phyloP scores from a whole-genome alignment of 1,284 basidiomycete species.

The Heimioporus punctisporus region DNA sequence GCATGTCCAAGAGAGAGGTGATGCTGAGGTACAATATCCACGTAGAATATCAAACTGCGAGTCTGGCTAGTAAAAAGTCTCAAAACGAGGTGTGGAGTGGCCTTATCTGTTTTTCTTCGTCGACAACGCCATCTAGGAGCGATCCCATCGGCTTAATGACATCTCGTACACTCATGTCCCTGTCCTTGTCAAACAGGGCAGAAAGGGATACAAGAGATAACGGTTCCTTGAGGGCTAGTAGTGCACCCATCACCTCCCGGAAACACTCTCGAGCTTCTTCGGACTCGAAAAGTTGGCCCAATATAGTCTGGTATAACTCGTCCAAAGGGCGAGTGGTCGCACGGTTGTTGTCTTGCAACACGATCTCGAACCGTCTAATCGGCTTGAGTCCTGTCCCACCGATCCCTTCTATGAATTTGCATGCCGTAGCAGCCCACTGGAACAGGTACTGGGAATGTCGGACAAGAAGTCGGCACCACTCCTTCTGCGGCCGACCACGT shows the following conservation, averaged over 20 bases:
- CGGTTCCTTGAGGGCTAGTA: constrained; percentile 7
- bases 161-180: background rate
- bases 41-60: constrained; percentile 1
- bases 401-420: background rate
- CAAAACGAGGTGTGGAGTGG: too few relatives aligned
- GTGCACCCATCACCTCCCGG: background rate
- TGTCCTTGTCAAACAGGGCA: background rate
- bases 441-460: background rate
- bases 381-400: background rate
- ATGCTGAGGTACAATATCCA: background rate
- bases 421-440: background rate
- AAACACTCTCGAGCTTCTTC: background rate
- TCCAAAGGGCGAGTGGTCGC: background rate
- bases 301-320: background rate
- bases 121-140: background rate
- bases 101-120: background rate
- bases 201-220: background rate
- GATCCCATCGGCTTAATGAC: constrained; percentile 7
- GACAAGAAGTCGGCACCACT: background rate
- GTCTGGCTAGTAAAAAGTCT: constrained; percentile 7
- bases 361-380: background rate
- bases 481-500: background rate
- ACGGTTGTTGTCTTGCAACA: background rate
- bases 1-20: background rate
- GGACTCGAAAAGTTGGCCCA: background rate